A percentile compares a stretch with the other conserved stretches of the same genome.
phyloP scores from a whole-genome alignment of 139 green algal species.

The Picochlorum sp. region DNA sequence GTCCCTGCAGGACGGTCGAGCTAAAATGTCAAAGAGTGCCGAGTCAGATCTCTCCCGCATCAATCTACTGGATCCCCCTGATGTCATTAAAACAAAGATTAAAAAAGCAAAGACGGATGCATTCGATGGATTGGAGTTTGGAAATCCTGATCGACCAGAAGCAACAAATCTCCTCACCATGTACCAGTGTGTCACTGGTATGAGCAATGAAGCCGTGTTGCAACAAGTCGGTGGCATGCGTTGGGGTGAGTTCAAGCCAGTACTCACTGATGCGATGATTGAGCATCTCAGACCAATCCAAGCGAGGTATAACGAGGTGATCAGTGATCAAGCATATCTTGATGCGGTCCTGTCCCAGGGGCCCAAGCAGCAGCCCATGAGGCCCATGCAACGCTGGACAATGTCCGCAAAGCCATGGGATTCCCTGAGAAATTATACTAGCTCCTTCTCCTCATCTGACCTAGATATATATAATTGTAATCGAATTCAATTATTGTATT shows the following conservation, averaged over 20 bases:
- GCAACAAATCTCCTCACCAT: slow-evolving; percentile 92
- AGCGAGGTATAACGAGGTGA: slow-evolving; percentile 34
- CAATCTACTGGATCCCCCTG: slow-evolving; percentile 86
- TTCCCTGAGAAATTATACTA: slow-evolving; percentile 18
- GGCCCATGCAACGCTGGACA: slow-evolving; percentile 25
- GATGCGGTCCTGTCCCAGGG: slow-evolving; percentile 34
- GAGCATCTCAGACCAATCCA: slow-evolving; percentile 88
- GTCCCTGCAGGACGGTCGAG: slow-evolving; percentile 86
- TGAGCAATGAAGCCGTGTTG: slow-evolving; percentile 54
- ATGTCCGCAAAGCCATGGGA: slow-evolving; percentile 33
- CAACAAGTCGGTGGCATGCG: slow-evolving; percentile 58
- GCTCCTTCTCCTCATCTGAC: too few species aligned
- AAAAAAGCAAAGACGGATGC: slow-evolving; percentile 85
- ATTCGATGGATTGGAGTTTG: slow-evolving; percentile 72
- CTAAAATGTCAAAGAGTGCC: slow-evolving; percentile 95
- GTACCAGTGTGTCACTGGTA: slow-evolving; percentile 80
- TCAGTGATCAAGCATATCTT: slow-evolving; percentile 31
- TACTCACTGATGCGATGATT: slow-evolving; percentile 87
- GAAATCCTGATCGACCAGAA: slow-evolving; percentile 83
- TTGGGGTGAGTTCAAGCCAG: slow-evolving; percentile 95
- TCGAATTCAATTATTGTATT: too few species aligned
- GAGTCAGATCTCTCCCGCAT: slow-evolving; percentile 81
- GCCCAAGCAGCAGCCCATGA: slow-evolving; percentile 11
- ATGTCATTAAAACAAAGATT: slow-evolving; percentile 82
- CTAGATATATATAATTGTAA: too few species aligned